Evolutionary conservation across 306 rosid species (phyloP).

Genomic region (Albizia julibrissin): DNA sequence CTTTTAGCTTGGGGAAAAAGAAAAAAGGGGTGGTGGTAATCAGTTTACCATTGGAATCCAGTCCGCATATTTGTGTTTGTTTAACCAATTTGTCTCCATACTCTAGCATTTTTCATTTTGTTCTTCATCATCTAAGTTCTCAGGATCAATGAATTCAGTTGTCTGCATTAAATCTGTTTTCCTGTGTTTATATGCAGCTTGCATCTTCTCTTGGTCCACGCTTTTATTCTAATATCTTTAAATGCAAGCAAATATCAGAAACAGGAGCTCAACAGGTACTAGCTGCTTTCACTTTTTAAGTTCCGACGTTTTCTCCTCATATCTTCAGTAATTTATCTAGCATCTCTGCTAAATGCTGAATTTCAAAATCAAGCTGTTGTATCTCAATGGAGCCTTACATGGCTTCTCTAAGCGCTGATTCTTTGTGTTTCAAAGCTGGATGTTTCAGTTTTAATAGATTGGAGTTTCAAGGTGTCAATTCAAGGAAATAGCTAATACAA

Average conservation of each 20-base stretch:
- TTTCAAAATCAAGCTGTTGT: too few relatives aligned
- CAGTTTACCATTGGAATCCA: not conserved
- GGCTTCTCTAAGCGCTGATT: not conserved
- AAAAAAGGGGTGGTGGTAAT: not conserved
- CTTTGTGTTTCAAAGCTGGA: not conserved
- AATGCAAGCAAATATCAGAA: constrained; percentile 99
- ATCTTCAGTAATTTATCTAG: not conserved
- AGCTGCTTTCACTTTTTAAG: not conserved
- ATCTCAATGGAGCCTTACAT: not conserved
- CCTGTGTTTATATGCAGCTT: constrained; percentile 61
- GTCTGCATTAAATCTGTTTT: constrained; percentile 27
- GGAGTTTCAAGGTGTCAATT: not conserved
- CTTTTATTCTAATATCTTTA: constrained; percentile 89
- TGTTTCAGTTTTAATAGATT: not conserved
- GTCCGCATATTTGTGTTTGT: not conserved
- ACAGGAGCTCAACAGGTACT: constrained; percentile 98
- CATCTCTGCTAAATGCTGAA: not conserved
- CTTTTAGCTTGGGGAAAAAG: not conserved
- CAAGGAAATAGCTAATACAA: not conserved
- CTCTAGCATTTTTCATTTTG: not conserved
- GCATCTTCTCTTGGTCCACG: constrained; percentile 99
- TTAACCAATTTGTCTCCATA: not conserved
- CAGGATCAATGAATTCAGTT: constrained; percentile 19
- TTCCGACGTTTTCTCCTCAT: not conserved
- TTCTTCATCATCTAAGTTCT: constrained; percentile 12